Evolutionary conservation across 1,284 basidiomycete species (phyloP), one percentile per base, ranked within the genome.

Genomic region (Ustilago shanxiensis): DNA sequence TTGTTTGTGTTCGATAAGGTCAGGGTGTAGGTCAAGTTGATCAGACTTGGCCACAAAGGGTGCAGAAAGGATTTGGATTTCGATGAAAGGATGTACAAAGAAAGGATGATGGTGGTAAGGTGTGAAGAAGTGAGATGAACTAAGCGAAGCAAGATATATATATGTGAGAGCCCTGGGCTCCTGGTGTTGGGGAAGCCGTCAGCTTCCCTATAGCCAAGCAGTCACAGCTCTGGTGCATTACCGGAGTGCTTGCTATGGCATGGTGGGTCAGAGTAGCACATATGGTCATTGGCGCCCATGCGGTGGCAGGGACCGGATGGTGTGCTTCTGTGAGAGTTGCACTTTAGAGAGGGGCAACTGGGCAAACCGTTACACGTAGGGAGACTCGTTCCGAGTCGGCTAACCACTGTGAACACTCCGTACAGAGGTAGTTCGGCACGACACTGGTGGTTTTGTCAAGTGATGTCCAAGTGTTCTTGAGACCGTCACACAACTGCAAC

Each of bases 1-100:
- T 41, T 35, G 18, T 16, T 55, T 29, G 37, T 41, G 53, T 55
- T 44, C 24, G 37, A 44, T 55, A 55, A 41, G 53, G 53, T 55
- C 53, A 55, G 37, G 53, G 26, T 41, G 37, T 44, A 55, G 35
- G 53, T 55, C 53, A 55, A 55, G 53, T 28, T 55, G 53, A 41
- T 55, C 37, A 55, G 53, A 37, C 53, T 55, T 55, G 53, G 37
- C 53, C 37, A 44, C 53, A 55, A 29, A 37, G 53, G 37, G 22
- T 6, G 14, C 13, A 37, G 35, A 44, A 55, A 22, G 26, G 24
- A 41, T 26, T 55, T 11, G 24, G 53, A 44, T 55, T 55, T 14
- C 2, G 53, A 41, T 24, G 26, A 41, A 55, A 44, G 26, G 37
- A 55, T 55, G 53, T 55, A 55, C 53, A 41, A 44, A 55, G 13